Evolutionary conservation across 805 yeast genomes (phyloP).

Genomic region (Komagataella phaffii): DNA sequence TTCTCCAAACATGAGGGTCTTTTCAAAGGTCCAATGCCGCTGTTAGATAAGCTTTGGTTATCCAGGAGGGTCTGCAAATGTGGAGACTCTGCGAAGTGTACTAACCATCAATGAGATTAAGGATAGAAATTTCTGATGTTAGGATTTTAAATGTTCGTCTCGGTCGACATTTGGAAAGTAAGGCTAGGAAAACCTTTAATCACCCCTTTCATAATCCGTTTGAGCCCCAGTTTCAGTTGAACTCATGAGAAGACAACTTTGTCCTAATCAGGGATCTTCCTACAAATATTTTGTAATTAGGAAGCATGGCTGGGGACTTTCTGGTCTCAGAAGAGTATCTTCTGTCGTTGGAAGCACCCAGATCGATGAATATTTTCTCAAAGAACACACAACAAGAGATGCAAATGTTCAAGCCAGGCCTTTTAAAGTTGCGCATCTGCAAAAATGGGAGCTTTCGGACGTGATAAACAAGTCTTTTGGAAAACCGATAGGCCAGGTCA

Average conservation of each 20-base stretch:
- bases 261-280: background rate
- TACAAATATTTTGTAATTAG: background rate
- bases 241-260: background rate
- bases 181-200: background rate
- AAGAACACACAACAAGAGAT: background rate
- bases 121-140: background rate
- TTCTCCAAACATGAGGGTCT: background rate
- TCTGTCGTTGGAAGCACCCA: background rate
- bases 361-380: background rate
- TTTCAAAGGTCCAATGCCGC: too few relatives aligned
- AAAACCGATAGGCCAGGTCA: background rate
- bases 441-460: background rate
- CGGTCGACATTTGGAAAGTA: background rate
- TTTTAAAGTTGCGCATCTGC: background rate
- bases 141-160: background rate
- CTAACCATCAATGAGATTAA: background rate
- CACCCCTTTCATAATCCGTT: background rate
- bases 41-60: background rate
- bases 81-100: background rate
- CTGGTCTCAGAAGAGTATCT: background rate
- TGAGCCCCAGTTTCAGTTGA: background rate
- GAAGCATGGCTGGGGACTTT: background rate
- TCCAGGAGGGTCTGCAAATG: background rate
- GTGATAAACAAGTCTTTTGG: background rate
- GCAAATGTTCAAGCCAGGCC: background rate